These are phyloP conservation scores for Xylaria sp. DNA, from an alignment of 2,329 filamentous ascomycete genomes.

Conservation along the genomic window DNA sequence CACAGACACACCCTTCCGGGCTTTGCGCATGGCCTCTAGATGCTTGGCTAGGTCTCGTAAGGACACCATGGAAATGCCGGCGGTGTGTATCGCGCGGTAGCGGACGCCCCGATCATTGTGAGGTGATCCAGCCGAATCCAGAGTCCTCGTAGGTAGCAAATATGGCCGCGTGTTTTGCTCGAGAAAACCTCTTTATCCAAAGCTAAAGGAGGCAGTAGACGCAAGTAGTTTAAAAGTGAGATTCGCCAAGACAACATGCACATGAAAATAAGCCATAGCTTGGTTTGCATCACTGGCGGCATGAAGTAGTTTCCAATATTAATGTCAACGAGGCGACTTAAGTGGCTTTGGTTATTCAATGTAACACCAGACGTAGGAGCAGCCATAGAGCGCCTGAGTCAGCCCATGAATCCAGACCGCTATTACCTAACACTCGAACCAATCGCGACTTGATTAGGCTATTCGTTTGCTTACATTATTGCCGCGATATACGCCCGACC, in stretches of 20 bases:
- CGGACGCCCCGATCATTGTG: not conserved
- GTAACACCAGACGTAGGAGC: not conserved
- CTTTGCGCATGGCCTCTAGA: not conserved
- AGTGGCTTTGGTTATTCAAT: not conserved
- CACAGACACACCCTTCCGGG: not conserved
- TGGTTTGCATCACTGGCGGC: not conserved
- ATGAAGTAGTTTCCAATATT: not conserved
- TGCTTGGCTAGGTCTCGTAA: not conserved
- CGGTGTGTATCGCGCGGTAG: not conserved
- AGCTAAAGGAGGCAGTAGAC: not conserved
- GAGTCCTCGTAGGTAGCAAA: not conserved
- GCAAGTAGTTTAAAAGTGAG: not conserved
- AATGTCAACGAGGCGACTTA: not conserved
- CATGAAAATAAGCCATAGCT: slow-evolving; percentile 1
- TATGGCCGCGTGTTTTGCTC: not conserved
- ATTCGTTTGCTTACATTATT: not conserved
- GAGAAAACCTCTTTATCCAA: not conserved
- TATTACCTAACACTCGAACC: not conserved
- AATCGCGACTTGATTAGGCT: not conserved
- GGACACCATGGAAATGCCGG: not conserved
- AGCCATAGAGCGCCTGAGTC: not conserved
- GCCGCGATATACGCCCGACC: not conserved
- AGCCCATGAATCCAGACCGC: not conserved
- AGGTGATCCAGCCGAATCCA: not conserved
- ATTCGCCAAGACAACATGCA: not conserved